Evolutionary conservation across 1,139 yeast species (phyloP).

Genomic region (Lodderomyces orthopsilosis): DNA sequence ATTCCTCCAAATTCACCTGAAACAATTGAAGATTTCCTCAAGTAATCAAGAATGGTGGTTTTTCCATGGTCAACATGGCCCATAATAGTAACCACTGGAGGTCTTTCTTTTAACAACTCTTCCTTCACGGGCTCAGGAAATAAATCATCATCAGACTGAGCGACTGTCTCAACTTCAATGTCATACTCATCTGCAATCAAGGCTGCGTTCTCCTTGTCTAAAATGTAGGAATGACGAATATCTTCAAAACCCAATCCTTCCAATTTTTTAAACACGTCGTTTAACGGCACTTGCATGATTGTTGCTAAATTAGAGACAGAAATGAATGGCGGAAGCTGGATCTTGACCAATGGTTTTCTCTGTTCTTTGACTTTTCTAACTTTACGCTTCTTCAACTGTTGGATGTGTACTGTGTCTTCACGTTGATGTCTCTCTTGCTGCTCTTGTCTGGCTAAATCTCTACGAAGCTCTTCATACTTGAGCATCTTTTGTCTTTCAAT

Average conservation of each 20-base stretch:
- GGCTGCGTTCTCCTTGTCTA: constrained; percentile 82
- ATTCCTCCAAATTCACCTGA: constrained; percentile 92
- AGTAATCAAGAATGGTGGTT: constrained; percentile 84
- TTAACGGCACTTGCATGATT: constrained; percentile 62
- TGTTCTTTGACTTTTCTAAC: constrained; percentile 8
- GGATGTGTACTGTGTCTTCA: background rate
- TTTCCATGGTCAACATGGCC: constrained; percentile 99
- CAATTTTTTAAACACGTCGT: constrained; percentile 56
- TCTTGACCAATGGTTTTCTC: constrained; percentile 24
- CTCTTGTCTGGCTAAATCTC: constrained; percentile 1
- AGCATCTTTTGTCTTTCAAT: constrained; percentile 2
- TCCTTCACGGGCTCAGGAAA: constrained; percentile 46
- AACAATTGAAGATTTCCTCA: constrained; percentile 81
- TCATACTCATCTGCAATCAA: constrained; percentile 89
- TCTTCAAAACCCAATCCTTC: constrained; percentile 73
- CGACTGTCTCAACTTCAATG: constrained; percentile 60
- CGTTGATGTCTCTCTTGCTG: background rate
- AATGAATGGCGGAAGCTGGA: constrained; percentile 69
- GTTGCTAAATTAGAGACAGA: constrained; percentile 77
- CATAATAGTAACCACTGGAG: constrained; percentile 97
- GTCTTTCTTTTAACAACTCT: constrained; percentile 57
- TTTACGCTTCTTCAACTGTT: constrained; percentile 9
- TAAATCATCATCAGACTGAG: constrained; percentile 61
- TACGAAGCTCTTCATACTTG: constrained; percentile 6
- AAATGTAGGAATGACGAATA: constrained; percentile 70